Conservation (phyloP, 768 basidiomycete species). For the Heimioporus sp. region DNA sequence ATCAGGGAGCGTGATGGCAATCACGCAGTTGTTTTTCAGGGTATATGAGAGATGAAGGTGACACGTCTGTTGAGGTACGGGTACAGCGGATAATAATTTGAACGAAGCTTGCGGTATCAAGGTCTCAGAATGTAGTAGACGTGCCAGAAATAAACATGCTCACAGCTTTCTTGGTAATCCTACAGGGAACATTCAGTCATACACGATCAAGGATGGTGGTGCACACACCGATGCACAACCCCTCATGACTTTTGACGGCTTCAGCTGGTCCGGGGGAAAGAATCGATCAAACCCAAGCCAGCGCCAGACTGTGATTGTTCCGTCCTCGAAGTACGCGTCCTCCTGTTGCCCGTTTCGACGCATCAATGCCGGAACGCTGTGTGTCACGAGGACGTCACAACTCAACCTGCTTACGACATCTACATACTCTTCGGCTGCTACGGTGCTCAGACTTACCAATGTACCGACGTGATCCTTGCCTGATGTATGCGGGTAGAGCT, state of each 20-base stretch:
- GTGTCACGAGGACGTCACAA: slow-evolving; percentile 52
- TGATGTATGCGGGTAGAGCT: slow-evolving; percentile 65
- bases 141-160: slow-evolving; percentile 21
- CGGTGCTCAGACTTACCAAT: slow-evolving; percentile 44
- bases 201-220: not conserved
- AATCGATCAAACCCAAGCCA: slow-evolving; percentile 69
- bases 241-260: slow-evolving; percentile 40
- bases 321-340: slow-evolving; percentile 38
- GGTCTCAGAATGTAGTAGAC: not conserved
- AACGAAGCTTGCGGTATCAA: slow-evolving; percentile 53
- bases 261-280: slow-evolving; percentile 46
- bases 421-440: not conserved
- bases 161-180: slow-evolving; percentile 80
- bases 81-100: slow-evolving; percentile 52
- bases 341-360: slow-evolving; percentile 24
- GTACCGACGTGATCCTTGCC: slow-evolving; percentile 59
- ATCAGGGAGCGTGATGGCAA: slow-evolving; percentile 43
- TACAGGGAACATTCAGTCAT: slow-evolving; percentile 25
- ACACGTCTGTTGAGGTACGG: slow-evolving; percentile 38
- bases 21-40: slow-evolving; percentile 49
- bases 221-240: slow-evolving; percentile 59
- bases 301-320: slow-evolving; percentile 58
- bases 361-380: slow-evolving; percentile 54
- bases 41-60: slow-evolving; percentile 44
- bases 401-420: slow-evolving; percentile 44